Evolutionary conservation across 2,329 filamentous ascomycete genomes (phyloP).

Genomic region (Stagonosporopsis vannaccii): DNA sequence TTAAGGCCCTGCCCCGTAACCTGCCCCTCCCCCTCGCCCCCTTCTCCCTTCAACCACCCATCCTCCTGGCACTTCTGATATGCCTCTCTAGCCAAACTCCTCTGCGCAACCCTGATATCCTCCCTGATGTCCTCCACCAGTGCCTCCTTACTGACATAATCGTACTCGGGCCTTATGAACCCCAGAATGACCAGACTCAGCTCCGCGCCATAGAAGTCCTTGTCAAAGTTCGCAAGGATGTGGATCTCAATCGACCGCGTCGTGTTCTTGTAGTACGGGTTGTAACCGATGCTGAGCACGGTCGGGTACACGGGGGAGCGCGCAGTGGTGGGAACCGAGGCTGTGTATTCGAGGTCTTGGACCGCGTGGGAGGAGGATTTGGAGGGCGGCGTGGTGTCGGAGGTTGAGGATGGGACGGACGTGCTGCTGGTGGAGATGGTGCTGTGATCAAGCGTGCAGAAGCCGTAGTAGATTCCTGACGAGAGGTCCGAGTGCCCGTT

Average conservation of each 20-base stretch:
- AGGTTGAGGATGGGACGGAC: constrained; percentile 25
- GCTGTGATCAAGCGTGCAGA: constrained; percentile 73
- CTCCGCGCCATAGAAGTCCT: constrained; percentile 84
- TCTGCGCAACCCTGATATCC: constrained; percentile 83
- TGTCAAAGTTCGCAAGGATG: constrained; percentile 76
- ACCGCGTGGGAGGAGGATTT: constrained; percentile 39
- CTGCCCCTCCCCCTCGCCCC: constrained; percentile 12
- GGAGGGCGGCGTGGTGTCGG: constrained; percentile 19
- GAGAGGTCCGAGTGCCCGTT: constrained; percentile 67
- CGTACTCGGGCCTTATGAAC: constrained; percentile 86
- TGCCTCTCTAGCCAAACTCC: constrained; percentile 71
- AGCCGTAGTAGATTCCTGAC: constrained; percentile 94
- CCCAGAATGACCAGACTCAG: constrained; percentile 84
- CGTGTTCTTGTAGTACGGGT: constrained; percentile 95
- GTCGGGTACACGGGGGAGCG: constrained; percentile 36
- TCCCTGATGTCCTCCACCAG: constrained; percentile 86
- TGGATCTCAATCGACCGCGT: constrained; percentile 89
- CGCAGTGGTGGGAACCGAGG: constrained; percentile 21
- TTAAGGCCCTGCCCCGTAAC: constrained; percentile 13
- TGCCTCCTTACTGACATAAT: constrained; percentile 84
- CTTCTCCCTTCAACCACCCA: constrained; percentile 46
- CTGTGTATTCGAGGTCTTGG: constrained; percentile 32
- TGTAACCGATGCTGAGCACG: constrained; percentile 71
- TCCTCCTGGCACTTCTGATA: constrained; percentile 64
- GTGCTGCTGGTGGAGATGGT: constrained; percentile 44